Base-by-base conservation (phyloP, 2,329 filamentous ascomycete genomes). In the Pochonia chlamydosporia region DNA sequence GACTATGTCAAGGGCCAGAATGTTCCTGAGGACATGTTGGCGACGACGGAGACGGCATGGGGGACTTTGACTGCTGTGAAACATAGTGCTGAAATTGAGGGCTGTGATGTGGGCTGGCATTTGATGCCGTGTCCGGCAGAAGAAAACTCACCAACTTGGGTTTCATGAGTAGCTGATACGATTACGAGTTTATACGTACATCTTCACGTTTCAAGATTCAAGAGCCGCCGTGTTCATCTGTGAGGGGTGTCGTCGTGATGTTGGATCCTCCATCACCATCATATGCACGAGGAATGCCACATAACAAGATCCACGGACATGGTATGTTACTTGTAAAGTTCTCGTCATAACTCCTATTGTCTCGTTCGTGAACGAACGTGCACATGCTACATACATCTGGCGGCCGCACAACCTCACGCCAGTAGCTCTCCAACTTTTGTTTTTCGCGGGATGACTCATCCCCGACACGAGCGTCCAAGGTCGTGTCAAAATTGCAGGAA, bases 31-130 rank as follows among this genome's bases (percentile, higher is more conserved):
- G 49, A 59, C 8, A 72, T 63, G 39, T 62, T 75, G 8, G 75
- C 79, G 54, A 67, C 64, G 5, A 62, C 60, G n/a, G 44, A 64
- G 13, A 74, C 70, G 2, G 66, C 50, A 0, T 76, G 77, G 55
- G 77, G 76, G 0, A 55, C 57, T 11, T 62, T 79, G 62, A 68
- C 51, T 44, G 71, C 71, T 9, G 60, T 81, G 18, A 69, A 54
- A 40, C 76, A 80, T 56, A 66, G 72, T 16, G 75, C 72, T 4
- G 54, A 14, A 0, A 65, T 81, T 13, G 64, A 75, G 8, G 74
- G 71, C 0, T 56, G 70, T 6, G 52, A 65, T 5, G 58, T 73
- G 21, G 72, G 74, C 0, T 81, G 73, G 71, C 68, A 76, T 36
- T 49, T 64, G 4, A 77, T 78, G 74, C 74, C 75, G 7, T 42